Evolutionary conservation across 495 filamentous ascomycete genomes (phyloP).

Genomic region (Penicillium arizonense): DNA sequence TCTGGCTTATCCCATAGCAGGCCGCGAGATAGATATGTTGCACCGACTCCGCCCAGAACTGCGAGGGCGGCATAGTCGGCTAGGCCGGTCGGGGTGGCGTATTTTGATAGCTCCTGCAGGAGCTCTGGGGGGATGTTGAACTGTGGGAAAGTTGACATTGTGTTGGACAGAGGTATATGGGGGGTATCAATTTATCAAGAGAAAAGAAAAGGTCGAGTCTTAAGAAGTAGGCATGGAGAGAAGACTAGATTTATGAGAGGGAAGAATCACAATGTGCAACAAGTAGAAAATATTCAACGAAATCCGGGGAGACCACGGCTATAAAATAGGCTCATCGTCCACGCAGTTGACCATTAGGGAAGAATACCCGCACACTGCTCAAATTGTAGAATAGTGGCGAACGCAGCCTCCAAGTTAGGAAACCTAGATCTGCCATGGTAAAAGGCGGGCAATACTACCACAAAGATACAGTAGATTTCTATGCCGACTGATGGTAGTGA

Average conservation of each 20-base stretch:
- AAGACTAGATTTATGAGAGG: no score
- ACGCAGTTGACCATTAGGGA: no score
- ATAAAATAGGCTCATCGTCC: no score
- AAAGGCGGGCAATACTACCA: not conserved
- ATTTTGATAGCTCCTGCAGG: conserved; percentile 20
- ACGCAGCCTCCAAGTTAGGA: no score
- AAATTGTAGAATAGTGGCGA: no score
- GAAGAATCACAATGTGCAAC: no score
- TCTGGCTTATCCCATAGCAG: conserved; percentile 37
- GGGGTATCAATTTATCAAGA: not conserved
- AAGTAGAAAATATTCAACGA: no score
- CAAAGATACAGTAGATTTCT: no score
- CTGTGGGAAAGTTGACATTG: conserved; percentile 8
- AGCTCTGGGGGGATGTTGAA: conserved; percentile 21
- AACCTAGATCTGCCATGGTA: no score
- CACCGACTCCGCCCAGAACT: conserved; percentile 23
- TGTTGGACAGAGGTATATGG: not conserved
- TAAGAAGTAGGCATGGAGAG: no score
- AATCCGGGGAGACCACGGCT: not conserved
- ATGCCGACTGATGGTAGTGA: not conserved
- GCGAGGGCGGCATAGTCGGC: conserved; percentile 33
- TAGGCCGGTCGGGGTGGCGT: conserved; percentile 22
- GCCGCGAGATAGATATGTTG: conserved; percentile 30
- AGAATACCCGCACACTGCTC: no score
- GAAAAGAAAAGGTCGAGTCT: not conserved